Percentiles rank a stretch among this genome's conserved stretches.
These are phyloP conservation scores for Epithele typhae DNA, from an alignment of 768 basidiomycete species.

Conservation along the genomic window DNA sequence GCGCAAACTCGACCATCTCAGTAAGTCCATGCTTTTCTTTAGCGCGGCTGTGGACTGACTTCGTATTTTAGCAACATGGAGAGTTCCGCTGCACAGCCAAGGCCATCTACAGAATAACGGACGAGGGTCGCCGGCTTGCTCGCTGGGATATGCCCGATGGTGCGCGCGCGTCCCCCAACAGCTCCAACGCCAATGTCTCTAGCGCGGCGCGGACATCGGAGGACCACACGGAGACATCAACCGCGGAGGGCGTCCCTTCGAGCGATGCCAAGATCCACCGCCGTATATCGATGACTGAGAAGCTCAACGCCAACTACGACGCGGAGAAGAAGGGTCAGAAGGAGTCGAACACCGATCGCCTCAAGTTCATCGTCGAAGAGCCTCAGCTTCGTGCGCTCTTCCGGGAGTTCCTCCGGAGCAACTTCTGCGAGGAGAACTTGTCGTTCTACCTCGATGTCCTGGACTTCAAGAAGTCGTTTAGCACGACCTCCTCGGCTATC, in stretches of 20 bases:
- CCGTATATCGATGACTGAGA: conserved; percentile 75
- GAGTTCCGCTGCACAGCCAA: conserved; percentile 97
- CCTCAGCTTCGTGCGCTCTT: conserved; percentile 85
- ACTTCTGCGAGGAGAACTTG: conserved; percentile 98
- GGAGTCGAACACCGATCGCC: conserved; percentile 89
- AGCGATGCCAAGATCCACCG: conserved; percentile 70
- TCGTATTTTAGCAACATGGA: conserved; percentile 66
- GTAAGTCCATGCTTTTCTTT: conserved; percentile 40
- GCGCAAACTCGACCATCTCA: conserved; percentile 69
- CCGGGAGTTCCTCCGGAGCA: conserved; percentile 88
- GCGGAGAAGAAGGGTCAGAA: conserved; percentile 55
- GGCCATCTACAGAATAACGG: conserved; percentile 91
- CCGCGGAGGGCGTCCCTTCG: conserved; percentile 28
- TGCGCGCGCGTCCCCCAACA: conserved; percentile 53
- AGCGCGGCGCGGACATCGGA: conserved; percentile 55
- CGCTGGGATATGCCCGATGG: conserved; percentile 66
- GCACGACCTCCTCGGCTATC: conserved; percentile 89
- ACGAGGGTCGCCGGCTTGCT: conserved; percentile 82
- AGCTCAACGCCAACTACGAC: conserved; percentile 53
- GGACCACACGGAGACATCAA: conserved; percentile 34
- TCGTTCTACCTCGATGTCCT: conserved; percentile 97
- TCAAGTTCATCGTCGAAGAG: conserved; percentile 90
- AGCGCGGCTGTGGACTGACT: conserved; percentile 7
- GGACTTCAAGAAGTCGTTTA: conserved; percentile 95
- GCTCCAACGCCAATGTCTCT: conserved; percentile 59